Base-by-base conservation (phyloP, 139 green algal genomes). In the Auxenochlorella pyrenoidosa region DNA sequence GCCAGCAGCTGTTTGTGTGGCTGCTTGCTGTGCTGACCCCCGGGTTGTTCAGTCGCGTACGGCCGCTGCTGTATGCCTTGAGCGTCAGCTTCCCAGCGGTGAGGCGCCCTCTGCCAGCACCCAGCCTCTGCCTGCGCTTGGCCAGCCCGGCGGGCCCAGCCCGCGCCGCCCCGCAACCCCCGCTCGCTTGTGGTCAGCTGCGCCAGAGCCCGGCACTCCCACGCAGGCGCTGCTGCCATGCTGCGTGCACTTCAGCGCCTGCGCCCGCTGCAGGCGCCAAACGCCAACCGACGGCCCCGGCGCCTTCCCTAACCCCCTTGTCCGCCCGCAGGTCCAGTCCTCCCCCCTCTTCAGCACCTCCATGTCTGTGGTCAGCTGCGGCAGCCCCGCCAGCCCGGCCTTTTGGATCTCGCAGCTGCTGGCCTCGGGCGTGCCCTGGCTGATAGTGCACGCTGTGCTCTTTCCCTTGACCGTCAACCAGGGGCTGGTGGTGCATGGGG, bases 341-440 rank as follows among this genome's bases (percentile, higher is more conserved):
- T 76, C 70, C 30, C 70, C 70, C 2, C 70, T 76, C 70, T 76
- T 76, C 36, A 41, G 70, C 34, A 60, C 36, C 79, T 59, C 36
- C 43, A 59, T 65, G 75, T 38, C 60, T 5, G 60, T 75, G 1
- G 60, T 75, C 28, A 76, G 60, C 60, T 85, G 80, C 63, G 66
- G 80, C 60, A 43, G 60, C 40, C 77, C 77, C 28, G 18, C 38
- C 28, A 47, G 80, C 63, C 60, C 60, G 40, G 40, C 63, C 40
- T 85, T 85, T 28, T 85, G 80, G 80, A 32, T 85, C 26, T 77
- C 60, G 34, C 80, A 85, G 80, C 63, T 85, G 60, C 80, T 85
- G 60, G 80, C 80, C 5, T 85, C 80, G 16, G 80, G 80, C 0
- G 80, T 76, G 63, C 80, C 80, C 13, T 85, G 80, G 80, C 60